A percentile compares a stretch with the other conserved stretches of the same genome.
These are phyloP conservation scores for Phytophthora europaea DNA, from an alignment of 352 stramenopile genomes.

Conservation along the genomic window DNA sequence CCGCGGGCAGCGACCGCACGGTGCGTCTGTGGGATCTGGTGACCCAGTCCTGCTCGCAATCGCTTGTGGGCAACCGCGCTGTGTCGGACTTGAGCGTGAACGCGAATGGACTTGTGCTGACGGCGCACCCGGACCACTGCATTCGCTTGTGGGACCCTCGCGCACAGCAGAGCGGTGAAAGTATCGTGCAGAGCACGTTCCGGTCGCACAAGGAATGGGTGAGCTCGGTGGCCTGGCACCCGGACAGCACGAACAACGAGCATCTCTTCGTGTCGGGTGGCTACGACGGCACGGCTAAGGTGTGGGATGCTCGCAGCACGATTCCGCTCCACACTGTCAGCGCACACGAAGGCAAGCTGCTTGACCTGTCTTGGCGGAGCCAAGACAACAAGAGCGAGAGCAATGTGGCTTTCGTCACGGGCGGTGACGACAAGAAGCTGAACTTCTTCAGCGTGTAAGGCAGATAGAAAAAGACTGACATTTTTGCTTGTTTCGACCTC, in stretches of 20 bases:
- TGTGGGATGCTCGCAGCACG: slow-evolving; percentile 82
- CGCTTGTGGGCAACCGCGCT: slow-evolving; percentile 78
- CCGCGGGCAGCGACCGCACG: slow-evolving; percentile 72
- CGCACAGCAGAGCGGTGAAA: slow-evolving; percentile 73
- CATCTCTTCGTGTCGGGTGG: slow-evolving; percentile 78
- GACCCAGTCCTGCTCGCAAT: slow-evolving; percentile 79
- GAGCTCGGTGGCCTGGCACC: slow-evolving; percentile 79
- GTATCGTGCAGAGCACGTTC: slow-evolving; percentile 82
- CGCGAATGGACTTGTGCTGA: slow-evolving; percentile 68
- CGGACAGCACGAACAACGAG: slow-evolving; percentile 51
- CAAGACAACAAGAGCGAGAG: slow-evolving; percentile 26
- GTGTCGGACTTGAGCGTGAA: slow-evolving; percentile 83
- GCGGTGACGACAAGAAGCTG: slow-evolving; percentile 87
- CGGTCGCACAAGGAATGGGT: slow-evolving; percentile 90
- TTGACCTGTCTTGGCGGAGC: slow-evolving; percentile 72
- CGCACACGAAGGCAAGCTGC: slow-evolving; percentile 80
- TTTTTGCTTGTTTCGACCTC: slow-evolving; percentile 36
- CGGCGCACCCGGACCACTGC: slow-evolving; percentile 83
- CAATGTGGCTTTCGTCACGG: slow-evolving; percentile 72
- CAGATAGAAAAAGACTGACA: slow-evolving; percentile 40
- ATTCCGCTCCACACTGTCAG: slow-evolving; percentile 83
- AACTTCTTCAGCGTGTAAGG: slow-evolving; percentile 88
- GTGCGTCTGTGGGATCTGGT: slow-evolving; percentile 85
- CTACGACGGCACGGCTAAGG: slow-evolving; percentile 85
- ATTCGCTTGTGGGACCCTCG: slow-evolving; percentile 87